A percentile compares a stretch with the other conserved stretches of the same genome.
Evolutionary conservation across 176 grass and related monocot species (phyloP).

Genomic region (Cocos nucifera): DNA sequence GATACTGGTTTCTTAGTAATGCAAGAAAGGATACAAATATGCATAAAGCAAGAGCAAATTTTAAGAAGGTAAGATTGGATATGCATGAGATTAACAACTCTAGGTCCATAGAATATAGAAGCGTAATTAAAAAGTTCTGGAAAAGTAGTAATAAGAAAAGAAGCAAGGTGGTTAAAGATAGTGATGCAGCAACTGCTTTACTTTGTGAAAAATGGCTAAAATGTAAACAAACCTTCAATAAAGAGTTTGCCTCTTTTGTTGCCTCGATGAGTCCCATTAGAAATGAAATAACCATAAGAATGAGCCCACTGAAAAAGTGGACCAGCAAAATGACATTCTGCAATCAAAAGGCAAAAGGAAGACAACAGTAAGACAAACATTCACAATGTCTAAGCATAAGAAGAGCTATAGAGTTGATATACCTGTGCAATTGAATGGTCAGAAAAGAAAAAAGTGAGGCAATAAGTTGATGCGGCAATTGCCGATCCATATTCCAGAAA

Average conservation of each 20-base stretch:
- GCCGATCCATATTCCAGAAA: constrained; percentile 38
- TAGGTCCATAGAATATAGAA: too few relatives aligned
- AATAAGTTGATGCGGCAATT: constrained; percentile 41
- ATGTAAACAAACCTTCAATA: constrained; percentile 24
- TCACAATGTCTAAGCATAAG: background rate
- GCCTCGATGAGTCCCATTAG: constrained; percentile 37
- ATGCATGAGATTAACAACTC: too few relatives aligned
- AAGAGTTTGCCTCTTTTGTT: constrained; percentile 31
- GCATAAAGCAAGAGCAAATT: too few relatives aligned
- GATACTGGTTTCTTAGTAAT: too few relatives aligned
- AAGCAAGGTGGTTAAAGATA: too few relatives aligned
- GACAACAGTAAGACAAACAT: background rate
- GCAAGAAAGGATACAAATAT: too few relatives aligned
- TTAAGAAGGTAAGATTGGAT: too few relatives aligned
- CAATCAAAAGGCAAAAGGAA: constrained; percentile 11
- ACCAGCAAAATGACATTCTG: constrained; percentile 44
- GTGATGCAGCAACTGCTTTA: too few relatives aligned
- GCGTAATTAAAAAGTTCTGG: too few relatives aligned
- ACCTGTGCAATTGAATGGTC: constrained; percentile 45
- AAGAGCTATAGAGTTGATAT: constrained; percentile 11
- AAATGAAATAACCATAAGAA: constrained; percentile 51
- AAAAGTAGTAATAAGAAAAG: too few relatives aligned
- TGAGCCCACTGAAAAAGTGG: constrained; percentile 44
- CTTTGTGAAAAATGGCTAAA: background rate
- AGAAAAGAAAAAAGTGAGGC: constrained; percentile 41